These are phyloP conservation scores for Pugionium dolabratum DNA, from an alignment of 345 rosid genomes.

Conservation along the genomic window DNA sequence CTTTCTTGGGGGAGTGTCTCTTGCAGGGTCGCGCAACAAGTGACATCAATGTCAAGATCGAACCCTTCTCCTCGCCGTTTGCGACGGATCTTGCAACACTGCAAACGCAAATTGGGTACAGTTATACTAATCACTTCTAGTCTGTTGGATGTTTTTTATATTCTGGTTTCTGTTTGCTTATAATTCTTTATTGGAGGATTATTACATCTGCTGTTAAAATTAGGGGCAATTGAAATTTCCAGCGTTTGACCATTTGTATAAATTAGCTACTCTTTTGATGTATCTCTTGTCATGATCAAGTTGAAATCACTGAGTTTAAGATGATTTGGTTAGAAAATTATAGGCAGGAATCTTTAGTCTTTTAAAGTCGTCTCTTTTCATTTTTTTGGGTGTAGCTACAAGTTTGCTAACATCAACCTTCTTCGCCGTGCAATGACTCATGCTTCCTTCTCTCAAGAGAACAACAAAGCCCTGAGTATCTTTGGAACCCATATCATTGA, in stretches of 20 bases:
- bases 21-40: slow-evolving; percentile 39
- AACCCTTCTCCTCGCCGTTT: slow-evolving; percentile 43
- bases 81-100: slow-evolving; percentile 42
- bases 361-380: slow-evolving; percentile 5
- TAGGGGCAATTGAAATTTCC: not conserved
- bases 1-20: not conserved
- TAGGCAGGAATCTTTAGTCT: not conserved
- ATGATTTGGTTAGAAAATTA: not conserved
- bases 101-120: slow-evolving; percentile 48
- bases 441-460: slow-evolving; percentile 65
- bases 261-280: not conserved
- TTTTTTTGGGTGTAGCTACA: slow-evolving; percentile 44
- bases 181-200: not conserved
- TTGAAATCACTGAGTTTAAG: not conserved
- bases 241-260: not conserved
- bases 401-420: slow-evolving; percentile 47
- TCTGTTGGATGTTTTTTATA: not conserved
- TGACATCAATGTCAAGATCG: slow-evolving; percentile 26
- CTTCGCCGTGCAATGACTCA: slow-evolving; percentile 78
- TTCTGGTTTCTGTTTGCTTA: not conserved
- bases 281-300: not conserved
- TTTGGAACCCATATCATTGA: slow-evolving; percentile 59
- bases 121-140: not conserved
- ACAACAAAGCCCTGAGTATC: slow-evolving; percentile 62
- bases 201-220: not conserved